Evolutionary conservation across 768 basidiomycete genomes (phyloP), one percentile per base, ranked within the genome.

Genomic region (Royoungia palumana): DNA sequence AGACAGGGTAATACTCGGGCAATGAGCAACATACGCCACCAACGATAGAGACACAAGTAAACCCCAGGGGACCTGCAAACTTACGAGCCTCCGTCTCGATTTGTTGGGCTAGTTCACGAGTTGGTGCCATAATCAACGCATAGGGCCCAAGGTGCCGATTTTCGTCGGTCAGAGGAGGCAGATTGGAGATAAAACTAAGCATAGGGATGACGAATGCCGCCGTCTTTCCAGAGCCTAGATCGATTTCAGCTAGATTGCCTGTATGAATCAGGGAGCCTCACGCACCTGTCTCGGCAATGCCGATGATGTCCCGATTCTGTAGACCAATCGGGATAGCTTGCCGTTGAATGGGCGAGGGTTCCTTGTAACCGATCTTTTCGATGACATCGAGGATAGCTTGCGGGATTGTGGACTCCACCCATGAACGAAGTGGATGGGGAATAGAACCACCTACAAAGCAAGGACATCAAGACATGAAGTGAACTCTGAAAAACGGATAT

Each of bases 291-390:
- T 99, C 95, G 49, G 96, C 96, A 51, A 99, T 94, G 57, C 96
- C 96, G 63, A 99, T 97, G 55, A 98, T 84, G 68, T 99, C 96
- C 43, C 96, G 81, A 62, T 94, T 94, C 64, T 94, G 91, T 54
- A 98, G 70, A 39, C 96, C 96, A 50, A 99, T 97, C n/a, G 96
- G 96, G 53, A 99, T 99, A 8, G 96, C 96, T 66, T 98, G 96
- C 32, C 96, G 79, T 69, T 99, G 96, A 65, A 99, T 99, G 6
- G 96, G 84, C 30, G 89, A 91, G 1, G 96, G 96, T 51, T 98
- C 95, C 61, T 91, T 94, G 75, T 99, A 99, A 0, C 96, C 96
- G 68, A 98, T 87, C 60, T 79, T 74, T 25, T 89, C 93, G 44
- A 99, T 90, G 49, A 92, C 83, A 39, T 84, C 85, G 38, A 95